These are phyloP conservation scores for Chaetomium globosum DNA, from an alignment of 2,329 filamentous ascomycete genomes.

Conservation along the genomic window DNA sequence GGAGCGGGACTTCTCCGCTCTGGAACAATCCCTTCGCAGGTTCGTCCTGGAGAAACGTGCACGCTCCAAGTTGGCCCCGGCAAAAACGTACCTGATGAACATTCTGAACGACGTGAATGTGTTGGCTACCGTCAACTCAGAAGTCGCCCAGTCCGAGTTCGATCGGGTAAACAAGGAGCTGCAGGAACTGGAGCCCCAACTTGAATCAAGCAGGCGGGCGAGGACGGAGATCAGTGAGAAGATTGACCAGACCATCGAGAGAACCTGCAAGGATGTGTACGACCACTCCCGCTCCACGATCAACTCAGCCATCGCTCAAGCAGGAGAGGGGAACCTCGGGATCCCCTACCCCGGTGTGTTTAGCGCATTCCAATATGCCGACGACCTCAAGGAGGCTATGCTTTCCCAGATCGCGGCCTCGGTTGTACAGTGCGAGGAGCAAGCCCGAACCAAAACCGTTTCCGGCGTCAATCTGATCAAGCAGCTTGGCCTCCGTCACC, in stretches of 20 bases:
- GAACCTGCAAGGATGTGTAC: slow-evolving; percentile 83
- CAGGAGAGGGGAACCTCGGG: slow-evolving; percentile 76
- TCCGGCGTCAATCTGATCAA: slow-evolving; percentile 85
- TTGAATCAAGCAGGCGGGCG: slow-evolving; percentile 81
- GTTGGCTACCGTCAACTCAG: slow-evolving; percentile 81
- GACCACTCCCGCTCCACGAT: slow-evolving; percentile 77
- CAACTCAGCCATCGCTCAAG: slow-evolving; percentile 71
- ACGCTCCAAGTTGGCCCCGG: slow-evolving; percentile 90
- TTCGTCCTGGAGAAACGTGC: slow-evolving; percentile 97
- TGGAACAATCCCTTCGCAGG: slow-evolving; percentile 84
- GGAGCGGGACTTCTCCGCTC: slow-evolving; percentile 81
- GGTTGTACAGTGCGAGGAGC: slow-evolving; percentile 79
- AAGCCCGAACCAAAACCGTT: slow-evolving; percentile 77
- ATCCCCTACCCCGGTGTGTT: slow-evolving; percentile 86
- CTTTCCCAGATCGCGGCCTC: slow-evolving; percentile 80
- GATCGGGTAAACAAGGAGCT: slow-evolving; percentile 81
- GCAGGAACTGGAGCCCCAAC: slow-evolving; percentile 77
- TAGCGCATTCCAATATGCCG: slow-evolving; percentile 85
- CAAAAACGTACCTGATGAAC: slow-evolving; percentile 93
- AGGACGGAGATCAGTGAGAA: slow-evolving; percentile 77
- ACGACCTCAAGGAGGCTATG: slow-evolving; percentile 91
- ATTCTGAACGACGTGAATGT: slow-evolving; percentile 84
- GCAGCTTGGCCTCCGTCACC: slow-evolving; percentile 81
- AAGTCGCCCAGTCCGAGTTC: slow-evolving; percentile 83
- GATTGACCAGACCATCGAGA: slow-evolving; percentile 79